Evolutionary conservation across 306 rosid genomes (phyloP).

Genomic region (Vigna reflexopilosa): DNA sequence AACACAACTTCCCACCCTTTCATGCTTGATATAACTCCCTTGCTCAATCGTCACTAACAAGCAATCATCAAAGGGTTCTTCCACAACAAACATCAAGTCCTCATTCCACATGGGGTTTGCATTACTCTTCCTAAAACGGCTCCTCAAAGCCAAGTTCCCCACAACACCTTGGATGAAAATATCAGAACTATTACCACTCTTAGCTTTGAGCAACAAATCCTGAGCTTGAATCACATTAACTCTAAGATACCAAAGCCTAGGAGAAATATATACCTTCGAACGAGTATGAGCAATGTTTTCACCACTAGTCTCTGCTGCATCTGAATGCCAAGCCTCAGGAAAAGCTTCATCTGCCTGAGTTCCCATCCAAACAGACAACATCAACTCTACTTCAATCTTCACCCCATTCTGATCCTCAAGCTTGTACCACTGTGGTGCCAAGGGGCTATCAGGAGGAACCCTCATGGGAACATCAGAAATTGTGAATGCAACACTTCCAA

Average conservation of each 20-base stretch:
- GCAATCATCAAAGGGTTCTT: slow-evolving; percentile 57
- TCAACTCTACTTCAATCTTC: slow-evolving; percentile 51
- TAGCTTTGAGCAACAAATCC: slow-evolving; percentile 27
- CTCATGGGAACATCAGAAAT: slow-evolving; percentile 47
- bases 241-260: slow-evolving; percentile 61
- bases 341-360: slow-evolving; percentile 60
- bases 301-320: slow-evolving; percentile 30
- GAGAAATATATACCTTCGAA: slow-evolving; percentile 51
- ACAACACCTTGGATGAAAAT: slow-evolving; percentile 40
- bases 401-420: slow-evolving; percentile 42
- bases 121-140: background rate
- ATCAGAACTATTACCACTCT: slow-evolving; percentile 19
- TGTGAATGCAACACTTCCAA: slow-evolving; percentile 39
- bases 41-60: slow-evolving; percentile 45
- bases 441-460: slow-evolving; percentile 56
- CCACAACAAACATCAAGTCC: slow-evolving; percentile 51
- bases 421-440: slow-evolving; percentile 52
- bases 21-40: slow-evolving; percentile 38
- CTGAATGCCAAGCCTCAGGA: slow-evolving; percentile 50
- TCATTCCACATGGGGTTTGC: slow-evolving; percentile 51
- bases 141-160: slow-evolving; percentile 50
- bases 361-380: slow-evolving; percentile 65
- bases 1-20: slow-evolving; percentile 44
- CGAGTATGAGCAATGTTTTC: slow-evolving; percentile 40
- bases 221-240: slow-evolving; percentile 56